Conservation (phyloP, 1,139 yeast species). For the Protomyces gravidus region DNA sequence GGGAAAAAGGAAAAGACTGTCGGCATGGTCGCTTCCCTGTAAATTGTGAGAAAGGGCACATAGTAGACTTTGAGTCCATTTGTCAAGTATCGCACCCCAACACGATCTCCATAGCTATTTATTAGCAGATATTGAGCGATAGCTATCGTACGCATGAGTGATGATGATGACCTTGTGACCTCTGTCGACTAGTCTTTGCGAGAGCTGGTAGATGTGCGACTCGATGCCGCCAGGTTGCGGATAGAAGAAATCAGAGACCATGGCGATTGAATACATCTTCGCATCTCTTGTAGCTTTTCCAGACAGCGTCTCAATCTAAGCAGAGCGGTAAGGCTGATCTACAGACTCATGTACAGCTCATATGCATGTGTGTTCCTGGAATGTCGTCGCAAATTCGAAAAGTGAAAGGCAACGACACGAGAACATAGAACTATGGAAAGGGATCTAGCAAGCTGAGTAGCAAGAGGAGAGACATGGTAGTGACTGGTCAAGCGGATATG, state of each 20-base stretch:
- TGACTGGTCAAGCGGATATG: too few species aligned
- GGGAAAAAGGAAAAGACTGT: conserved; percentile 87
- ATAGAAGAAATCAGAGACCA: conserved; percentile 95
- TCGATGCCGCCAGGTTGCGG: conserved; percentile 99
- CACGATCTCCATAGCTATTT: conserved; percentile 66
- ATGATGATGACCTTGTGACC: conserved; percentile 91
- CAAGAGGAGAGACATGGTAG: too few species aligned
- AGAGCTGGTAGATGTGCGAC: conserved; percentile 81
- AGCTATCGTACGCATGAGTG: conserved; percentile 44
- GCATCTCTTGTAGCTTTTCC: not conserved
- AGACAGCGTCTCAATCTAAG: too few species aligned
- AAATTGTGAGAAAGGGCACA: conserved; percentile 59
- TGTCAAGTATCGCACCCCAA: conserved; percentile 74
- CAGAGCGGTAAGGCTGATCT: too few species aligned
- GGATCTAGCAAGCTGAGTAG: too few species aligned
- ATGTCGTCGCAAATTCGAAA: too few species aligned
- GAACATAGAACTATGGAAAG: too few species aligned
- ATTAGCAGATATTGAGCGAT: not conserved
- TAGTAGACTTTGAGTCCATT: conserved; percentile 92
- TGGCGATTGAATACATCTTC: conserved; percentile 38
- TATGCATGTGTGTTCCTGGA: too few species aligned
- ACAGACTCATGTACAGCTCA: too few species aligned
- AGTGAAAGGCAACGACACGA: too few species aligned
- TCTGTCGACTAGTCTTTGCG: conserved; percentile 65
- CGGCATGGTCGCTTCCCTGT: conserved; percentile 78